Percentiles rank a stretch among this genome's conserved stretches.
Conservation (phyloP, 139 green algal species). For the Coelastrella sp. region DNA sequence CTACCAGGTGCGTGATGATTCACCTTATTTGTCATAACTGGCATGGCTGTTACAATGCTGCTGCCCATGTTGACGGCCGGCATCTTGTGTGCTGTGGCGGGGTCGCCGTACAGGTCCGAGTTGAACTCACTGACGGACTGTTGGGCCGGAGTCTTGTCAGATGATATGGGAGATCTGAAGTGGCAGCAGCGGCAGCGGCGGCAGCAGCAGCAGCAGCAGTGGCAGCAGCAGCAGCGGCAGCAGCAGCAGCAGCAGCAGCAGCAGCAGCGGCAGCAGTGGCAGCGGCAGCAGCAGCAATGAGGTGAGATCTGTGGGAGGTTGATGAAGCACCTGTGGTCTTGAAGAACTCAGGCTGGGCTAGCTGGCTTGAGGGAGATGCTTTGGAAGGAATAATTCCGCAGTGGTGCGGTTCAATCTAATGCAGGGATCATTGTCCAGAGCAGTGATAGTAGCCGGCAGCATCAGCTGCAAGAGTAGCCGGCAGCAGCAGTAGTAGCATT, state of each 20-base stretch:
- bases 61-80: constrained; percentile 45
- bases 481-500: no score
- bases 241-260: neutral
- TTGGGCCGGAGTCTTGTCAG: constrained; percentile 20
- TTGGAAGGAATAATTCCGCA: no score
- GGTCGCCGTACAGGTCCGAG: neutral
- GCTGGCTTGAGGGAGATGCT: no score
- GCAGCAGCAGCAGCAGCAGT: constrained; percentile 3
- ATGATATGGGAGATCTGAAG: neutral
- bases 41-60: constrained; percentile 39
- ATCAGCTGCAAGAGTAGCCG: neutral
- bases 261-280: no score
- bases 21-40: constrained; percentile 22
- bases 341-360: no score
- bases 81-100: neutral
- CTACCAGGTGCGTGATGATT: neutral
- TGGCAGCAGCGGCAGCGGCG: neutral
- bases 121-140: constrained; percentile 18
- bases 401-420: neutral
- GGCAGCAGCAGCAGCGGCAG: no score
- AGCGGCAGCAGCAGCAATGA: neutral
- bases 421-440: neutral
- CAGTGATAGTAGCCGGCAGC: neutral
- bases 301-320: neutral
- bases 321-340: neutral